Base-by-base conservation (phyloP, 2,329 filamentous ascomycete genomes). In the Ramichloridium luteum region DNA sequence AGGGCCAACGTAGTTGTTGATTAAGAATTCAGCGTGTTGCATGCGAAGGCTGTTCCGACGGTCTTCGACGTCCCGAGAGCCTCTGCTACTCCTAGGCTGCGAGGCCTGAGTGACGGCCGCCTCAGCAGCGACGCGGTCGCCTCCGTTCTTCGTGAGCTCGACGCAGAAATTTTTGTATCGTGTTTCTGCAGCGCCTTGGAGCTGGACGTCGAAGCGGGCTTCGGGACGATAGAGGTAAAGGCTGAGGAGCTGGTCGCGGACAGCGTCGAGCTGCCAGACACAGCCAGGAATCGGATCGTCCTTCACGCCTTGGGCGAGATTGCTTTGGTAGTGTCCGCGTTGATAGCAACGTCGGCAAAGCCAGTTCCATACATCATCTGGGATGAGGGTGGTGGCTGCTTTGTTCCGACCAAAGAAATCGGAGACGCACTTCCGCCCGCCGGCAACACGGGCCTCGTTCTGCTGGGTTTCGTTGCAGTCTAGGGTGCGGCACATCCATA, bases 361-460 rank as follows among this genome's bases (percentile, higher is more conserved):
- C 27, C 28, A 41, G 27, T 34, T 27, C 80, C 80, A 88, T 2
- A 82, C 69, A 13, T 70, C 57, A 4, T 69, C 59, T 0, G 79
- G 79, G 29, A 90, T 81, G 27, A 67, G 64, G 18, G 77, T 68
- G 1, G 82, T 90, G 47, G 74, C 78, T 5, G 70, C 65, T 57
- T 90, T 90, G 63, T 90, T 90, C 22, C 83, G 72, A 13, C 82
- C 82, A 45, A 88, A 88, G 34, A 86, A 70, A 48, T 90, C 80
- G 0, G 79, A 84, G 37, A 88, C 78, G 4, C 78, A 74, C 57
- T 88, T 88, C 28, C 82, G 72, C 29, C 39, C 41, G 13, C 25
- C 28, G 5, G 28, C 20, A 13, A 33, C 28, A 16, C 37, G 37
- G 14, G 28, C 27, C 25, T 37, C 16, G 25, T 29, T 34, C 28